phyloP scores from a whole-genome alignment of 2,329 filamentous ascomycete species.

The Nothophoma quercina region DNA sequence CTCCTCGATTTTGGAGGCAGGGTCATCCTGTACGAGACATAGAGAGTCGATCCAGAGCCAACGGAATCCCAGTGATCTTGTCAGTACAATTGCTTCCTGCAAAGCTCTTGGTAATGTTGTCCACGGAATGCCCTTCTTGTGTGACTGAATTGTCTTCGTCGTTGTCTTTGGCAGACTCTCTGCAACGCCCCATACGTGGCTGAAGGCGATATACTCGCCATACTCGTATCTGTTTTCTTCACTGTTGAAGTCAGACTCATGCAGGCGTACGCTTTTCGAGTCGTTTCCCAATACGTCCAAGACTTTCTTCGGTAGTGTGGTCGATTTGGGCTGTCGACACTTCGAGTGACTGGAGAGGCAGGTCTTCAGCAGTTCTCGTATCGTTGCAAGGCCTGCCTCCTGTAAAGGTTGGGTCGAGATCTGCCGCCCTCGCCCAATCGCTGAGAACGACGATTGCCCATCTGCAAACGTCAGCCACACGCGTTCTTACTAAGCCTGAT shows the following conservation, averaged over 20 bases:
- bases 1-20: constrained; percentile 35
- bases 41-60: constrained; percentile 49
- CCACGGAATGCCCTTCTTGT: constrained; percentile 42
- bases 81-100: constrained; percentile 47
- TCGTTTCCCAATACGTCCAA: constrained; percentile 41
- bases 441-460: constrained; percentile 44
- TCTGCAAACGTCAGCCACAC: constrained; percentile 34
- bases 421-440: constrained; percentile 43
- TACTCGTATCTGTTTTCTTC: constrained; percentile 39
- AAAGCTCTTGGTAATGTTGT: constrained; percentile 40
- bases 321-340: constrained; percentile 35
- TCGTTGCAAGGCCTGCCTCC: constrained; percentile 35
- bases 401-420: constrained; percentile 41
- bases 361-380: constrained; percentile 37
- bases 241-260: constrained; percentile 37
- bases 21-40: constrained; percentile 45
- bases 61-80: constrained; percentile 44
- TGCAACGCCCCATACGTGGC: constrained; percentile 44
- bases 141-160: constrained; percentile 30
- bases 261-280: constrained; percentile 39
- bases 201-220: constrained; percentile 44
- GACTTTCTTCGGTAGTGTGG: constrained; percentile 40
- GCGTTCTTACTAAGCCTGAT: constrained; percentile 14
- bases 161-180: constrained; percentile 41
- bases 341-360: constrained; percentile 42